Percentiles rank a stretch among this genome's conserved stretches.
Conservation (phyloP, 371 early-diverging fungal species). For the Mucor indicus region DNA sequence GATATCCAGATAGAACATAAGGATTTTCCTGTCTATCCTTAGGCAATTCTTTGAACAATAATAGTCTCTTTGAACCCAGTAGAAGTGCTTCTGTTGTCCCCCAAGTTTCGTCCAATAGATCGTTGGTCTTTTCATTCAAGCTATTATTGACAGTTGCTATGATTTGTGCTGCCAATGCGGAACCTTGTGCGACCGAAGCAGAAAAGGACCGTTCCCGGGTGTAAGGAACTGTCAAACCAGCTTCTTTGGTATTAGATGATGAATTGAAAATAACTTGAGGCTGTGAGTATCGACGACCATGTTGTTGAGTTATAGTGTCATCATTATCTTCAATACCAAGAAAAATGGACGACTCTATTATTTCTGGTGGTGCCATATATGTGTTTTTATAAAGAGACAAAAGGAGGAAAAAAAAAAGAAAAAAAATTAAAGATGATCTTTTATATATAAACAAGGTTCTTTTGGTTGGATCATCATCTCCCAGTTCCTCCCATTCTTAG, state of each 20-base stretch:
- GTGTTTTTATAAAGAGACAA: too few relatives aligned
- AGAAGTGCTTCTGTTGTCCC: slow-evolving; percentile 50
- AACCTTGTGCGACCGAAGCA: slow-evolving; percentile 16
- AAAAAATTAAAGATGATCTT: too few relatives aligned
- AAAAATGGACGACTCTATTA: too few relatives aligned
- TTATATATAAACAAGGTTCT: too few relatives aligned
- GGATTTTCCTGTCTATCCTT: slow-evolving; percentile 63
- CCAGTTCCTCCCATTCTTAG: too few relatives aligned
- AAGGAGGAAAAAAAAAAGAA: too few relatives aligned
- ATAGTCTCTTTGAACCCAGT: slow-evolving; percentile 52
- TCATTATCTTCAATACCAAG: too few relatives aligned
- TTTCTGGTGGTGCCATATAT: too few relatives aligned
- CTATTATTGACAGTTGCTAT: slow-evolving; percentile 42
- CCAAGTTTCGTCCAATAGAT: slow-evolving; percentile 48
- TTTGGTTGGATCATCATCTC: too few relatives aligned
- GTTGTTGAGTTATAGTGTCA: slow-evolving; percentile 3
- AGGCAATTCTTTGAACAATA: slow-evolving; percentile 57
- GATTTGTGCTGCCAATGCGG: slow-evolving; percentile 31
- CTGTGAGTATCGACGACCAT: slow-evolving; percentile 25
- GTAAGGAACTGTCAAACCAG: slow-evolving; percentile 15
- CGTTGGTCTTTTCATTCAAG: slow-evolving; percentile 19
- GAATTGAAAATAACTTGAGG: slow-evolving; percentile 14
- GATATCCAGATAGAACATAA: slow-evolving; percentile 48
- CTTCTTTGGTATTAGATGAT: slow-evolving; percentile 14
- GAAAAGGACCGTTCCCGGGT: slow-evolving; percentile 20